Conservation (phyloP, 1,284 basidiomycete species). For the Moesziomyces sp. region DNA sequence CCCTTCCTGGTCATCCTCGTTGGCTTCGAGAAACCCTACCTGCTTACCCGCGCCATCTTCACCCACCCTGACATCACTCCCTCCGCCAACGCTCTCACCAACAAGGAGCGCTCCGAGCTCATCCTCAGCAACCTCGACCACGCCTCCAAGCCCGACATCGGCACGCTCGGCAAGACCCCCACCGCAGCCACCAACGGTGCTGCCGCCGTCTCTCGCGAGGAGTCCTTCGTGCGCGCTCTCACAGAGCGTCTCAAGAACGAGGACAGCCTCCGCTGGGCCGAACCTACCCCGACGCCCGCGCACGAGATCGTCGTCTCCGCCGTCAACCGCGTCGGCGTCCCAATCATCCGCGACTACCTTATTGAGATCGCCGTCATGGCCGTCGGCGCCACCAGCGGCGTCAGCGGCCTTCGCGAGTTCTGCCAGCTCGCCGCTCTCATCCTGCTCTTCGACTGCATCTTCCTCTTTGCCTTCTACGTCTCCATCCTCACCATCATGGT, state of each 20-base stretch:
- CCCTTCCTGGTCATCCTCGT: conserved; percentile 98
- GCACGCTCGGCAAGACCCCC: conserved; percentile 32
- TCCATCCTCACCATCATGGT: conserved; percentile 92
- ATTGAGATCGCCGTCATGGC: conserved; percentile 90
- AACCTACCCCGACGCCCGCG: conserved; percentile 73
- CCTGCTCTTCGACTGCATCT: conserved; percentile 84
- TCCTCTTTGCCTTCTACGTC: conserved; percentile 89
- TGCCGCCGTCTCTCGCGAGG: conserved; percentile 48
- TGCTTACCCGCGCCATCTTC: conserved; percentile 89
- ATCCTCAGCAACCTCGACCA: conserved; percentile 45
- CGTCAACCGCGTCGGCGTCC: conserved; percentile 80
- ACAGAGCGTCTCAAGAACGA: conserved; percentile 65
- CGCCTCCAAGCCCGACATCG: conserved; percentile 37
- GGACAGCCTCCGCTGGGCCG: conserved; percentile 70
- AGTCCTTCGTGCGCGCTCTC: conserved; percentile 66
- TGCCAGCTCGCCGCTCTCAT: conserved; percentile 91
- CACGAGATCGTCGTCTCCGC: conserved; percentile 86
- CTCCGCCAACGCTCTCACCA: conserved; percentile 22
- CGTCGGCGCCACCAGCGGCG: conserved; percentile 85
- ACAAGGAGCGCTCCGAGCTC: conserved; percentile 37
- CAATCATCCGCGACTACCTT: conserved; percentile 90
- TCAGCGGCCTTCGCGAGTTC: conserved; percentile 91
- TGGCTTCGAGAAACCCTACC: conserved; percentile 96
- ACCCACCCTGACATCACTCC: conserved; percentile 79
- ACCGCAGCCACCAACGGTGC: conserved; percentile 26